Evolutionary conservation across 805 yeast species (phyloP), one percentile per base, ranked within the genome.

Genomic region (Wickerhamiella domercqiae): DNA sequence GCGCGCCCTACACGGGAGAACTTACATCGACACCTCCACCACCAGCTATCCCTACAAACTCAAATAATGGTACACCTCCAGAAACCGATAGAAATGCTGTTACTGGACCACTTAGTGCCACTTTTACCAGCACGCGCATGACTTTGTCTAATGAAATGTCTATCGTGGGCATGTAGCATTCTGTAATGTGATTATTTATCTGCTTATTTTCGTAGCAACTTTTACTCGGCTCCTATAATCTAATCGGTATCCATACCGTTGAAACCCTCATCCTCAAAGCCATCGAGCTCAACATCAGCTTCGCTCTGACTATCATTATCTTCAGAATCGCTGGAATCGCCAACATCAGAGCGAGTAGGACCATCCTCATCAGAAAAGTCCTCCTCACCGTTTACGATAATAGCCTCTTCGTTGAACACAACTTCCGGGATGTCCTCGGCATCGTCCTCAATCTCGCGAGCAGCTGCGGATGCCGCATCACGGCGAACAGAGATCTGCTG

Each of bases 401-500:
- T 48, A 25, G 61, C 54, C 11, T 54, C 61, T 21, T 55, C 63
- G 37, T 59, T 61, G 38, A 53, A 64, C 14, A 53, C 54, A 35
- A 53, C 55, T 41, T 58, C 62, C 11, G 60, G 58, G 19, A 52
- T 55, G 19, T 51, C 52, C 11, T 50, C 64, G 29, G 50, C 53
- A 3, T 49, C 55, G 46, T 69, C 62, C 6, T 53, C 51, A 15
- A 41, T 44, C 21, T 43, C 46, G 56, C 51, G 40, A 61, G 47
- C 39, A 56, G 63, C 34, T 2, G 37, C 43, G 61, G 53, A 49
- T 20, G 35, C 33, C 29, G 68, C 59, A 32, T 69, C 75, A 28
- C 59, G 56, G 51, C 96, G 73, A 46, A 87, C 60, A 40, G 70
- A 67, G 7, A 82, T 66, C 59, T 87, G 97, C 3, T 83, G 70